A percentile compares a stretch with the other conserved stretches of the same genome.
These are phyloP conservation scores for Diaporthe nobilis DNA, from an alignment of 2,329 filamentous ascomycete species.

Conservation along the genomic window DNA sequence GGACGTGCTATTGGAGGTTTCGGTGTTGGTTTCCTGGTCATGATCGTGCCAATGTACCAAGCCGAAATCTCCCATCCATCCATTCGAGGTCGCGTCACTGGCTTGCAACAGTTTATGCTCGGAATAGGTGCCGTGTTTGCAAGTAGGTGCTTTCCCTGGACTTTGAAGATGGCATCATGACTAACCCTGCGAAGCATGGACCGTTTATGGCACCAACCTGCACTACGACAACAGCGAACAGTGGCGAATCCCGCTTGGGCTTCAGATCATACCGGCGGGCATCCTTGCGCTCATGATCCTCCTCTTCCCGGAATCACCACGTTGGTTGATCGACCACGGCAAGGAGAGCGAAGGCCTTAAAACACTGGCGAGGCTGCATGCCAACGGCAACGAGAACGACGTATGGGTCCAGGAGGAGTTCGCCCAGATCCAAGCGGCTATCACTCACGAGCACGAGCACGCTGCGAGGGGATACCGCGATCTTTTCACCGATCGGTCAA, in stretches of 20 bases:
- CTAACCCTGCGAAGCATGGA: slow-evolving; percentile 15
- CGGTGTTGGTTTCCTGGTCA: slow-evolving; percentile 20
- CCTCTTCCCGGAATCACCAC: slow-evolving; percentile 30
- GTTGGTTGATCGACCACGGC: slow-evolving; percentile 34
- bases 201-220: slow-evolving; percentile 14
- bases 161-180: too few relatives aligned
- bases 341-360: slow-evolving; percentile 9
- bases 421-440: slow-evolving; percentile 22
- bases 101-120: background rate
- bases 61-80: slow-evolving; percentile 5
- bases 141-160: background rate
- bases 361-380: slow-evolving; percentile 21
- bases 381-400: slow-evolving; percentile 30
- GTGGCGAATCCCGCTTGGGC: slow-evolving; percentile 37
- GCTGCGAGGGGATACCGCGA: background rate
- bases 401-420: slow-evolving; percentile 28
- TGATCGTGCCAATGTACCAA: slow-evolving; percentile 28
- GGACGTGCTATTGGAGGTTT: background rate
- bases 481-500: slow-evolving; percentile 19
- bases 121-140: slow-evolving; percentile 10
- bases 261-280: slow-evolving; percentile 32
- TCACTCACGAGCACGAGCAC: slow-evolving; percentile 29
- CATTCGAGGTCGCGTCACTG: slow-evolving; percentile 1
- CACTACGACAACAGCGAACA: slow-evolving; percentile 9
- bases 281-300: slow-evolving; percentile 27